Conservation (phyloP, 2,329 filamentous ascomycete genomes). For the Leptographium flavum region DNA sequence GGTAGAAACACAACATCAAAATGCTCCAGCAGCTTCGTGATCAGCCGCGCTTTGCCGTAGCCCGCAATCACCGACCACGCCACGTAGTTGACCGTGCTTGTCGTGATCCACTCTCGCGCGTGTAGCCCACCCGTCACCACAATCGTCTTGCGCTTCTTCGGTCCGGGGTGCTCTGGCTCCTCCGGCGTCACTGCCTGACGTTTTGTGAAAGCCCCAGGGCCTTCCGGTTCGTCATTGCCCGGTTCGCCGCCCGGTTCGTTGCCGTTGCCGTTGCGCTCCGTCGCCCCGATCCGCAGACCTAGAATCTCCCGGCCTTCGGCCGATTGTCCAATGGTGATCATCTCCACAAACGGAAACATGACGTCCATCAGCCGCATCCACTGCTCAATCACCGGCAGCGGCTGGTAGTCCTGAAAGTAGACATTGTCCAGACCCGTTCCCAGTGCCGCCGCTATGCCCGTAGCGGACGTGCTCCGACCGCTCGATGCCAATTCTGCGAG, state of each 20-base stretch:
- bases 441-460: constrained; percentile 17
- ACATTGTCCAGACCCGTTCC: constrained; percentile 45
- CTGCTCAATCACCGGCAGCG: constrained; percentile 46
- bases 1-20: constrained; percentile 86
- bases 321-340: constrained; percentile 75
- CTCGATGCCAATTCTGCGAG: not conserved
- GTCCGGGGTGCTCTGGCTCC: constrained; percentile 4
- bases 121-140: constrained; percentile 70
- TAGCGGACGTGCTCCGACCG: constrained; percentile 15
- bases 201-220: not conserved
- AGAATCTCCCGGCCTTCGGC: constrained; percentile 80
- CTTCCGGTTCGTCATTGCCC: not conserved
- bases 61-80: constrained; percentile 78
- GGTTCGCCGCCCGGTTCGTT: not conserved
- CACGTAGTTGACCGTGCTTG: constrained; percentile 78
- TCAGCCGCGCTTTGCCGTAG: constrained; percentile 56
- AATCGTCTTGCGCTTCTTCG: constrained; percentile 14
- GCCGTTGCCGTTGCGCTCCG: not conserved
- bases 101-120: constrained; percentile 92
- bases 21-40: constrained; percentile 65
- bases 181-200: not conserved
- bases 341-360: constrained; percentile 58
- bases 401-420: constrained; percentile 90
- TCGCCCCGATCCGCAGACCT: constrained; percentile 56
- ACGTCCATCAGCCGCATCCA: constrained; percentile 87